phyloP scores from a whole-genome alignment of 2,329 filamentous ascomycete species.

The Chrysosphaeria jannelii region DNA sequence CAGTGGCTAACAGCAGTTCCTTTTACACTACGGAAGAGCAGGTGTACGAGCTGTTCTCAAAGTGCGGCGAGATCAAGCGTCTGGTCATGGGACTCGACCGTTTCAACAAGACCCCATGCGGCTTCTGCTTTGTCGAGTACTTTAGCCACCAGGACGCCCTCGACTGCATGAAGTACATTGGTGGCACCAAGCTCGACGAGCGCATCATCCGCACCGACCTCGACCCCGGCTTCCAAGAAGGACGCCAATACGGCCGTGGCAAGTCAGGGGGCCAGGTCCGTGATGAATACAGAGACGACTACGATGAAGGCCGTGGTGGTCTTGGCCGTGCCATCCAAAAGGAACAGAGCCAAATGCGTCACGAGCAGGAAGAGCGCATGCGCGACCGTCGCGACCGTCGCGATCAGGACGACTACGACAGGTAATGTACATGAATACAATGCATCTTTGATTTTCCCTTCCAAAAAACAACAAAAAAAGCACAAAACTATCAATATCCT shows the following conservation, averaged over 20 bases:
- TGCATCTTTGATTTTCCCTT: background rate
- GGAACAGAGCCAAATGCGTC: slow-evolving; percentile 17
- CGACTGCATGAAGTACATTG: slow-evolving; percentile 96
- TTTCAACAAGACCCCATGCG: slow-evolving; percentile 91
- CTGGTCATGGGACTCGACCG: slow-evolving; percentile 93
- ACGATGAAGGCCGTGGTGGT: slow-evolving; percentile 76
- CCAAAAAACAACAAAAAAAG: background rate
- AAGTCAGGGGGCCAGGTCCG: slow-evolving; percentile 91
- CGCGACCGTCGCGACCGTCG: slow-evolving; percentile 2
- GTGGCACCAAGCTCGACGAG: slow-evolving; percentile 92
- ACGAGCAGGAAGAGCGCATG: slow-evolving; percentile 20
- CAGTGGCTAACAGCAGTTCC: slow-evolving; percentile 20
- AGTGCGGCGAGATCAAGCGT: slow-evolving; percentile 94
- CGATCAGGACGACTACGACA: slow-evolving; percentile 21
- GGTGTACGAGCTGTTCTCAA: slow-evolving; percentile 86
- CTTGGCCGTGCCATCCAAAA: slow-evolving; percentile 45
- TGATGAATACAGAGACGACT: slow-evolving; percentile 94
- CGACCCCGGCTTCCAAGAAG: slow-evolving; percentile 87
- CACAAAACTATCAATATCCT: too few species aligned
- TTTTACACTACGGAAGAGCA: slow-evolving; percentile 99
- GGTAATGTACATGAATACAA: slow-evolving; percentile 12
- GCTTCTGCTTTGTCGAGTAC: slow-evolving; percentile 98
- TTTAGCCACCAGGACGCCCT: slow-evolving; percentile 92
- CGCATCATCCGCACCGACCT: slow-evolving; percentile 84
- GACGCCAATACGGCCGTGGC: slow-evolving; percentile 79